A percentile compares a stretch with the other conserved stretches of the same genome.
phyloP scores from a whole-genome alignment of 139 green algal genomes.

The Spirogloea muscicola region DNA sequence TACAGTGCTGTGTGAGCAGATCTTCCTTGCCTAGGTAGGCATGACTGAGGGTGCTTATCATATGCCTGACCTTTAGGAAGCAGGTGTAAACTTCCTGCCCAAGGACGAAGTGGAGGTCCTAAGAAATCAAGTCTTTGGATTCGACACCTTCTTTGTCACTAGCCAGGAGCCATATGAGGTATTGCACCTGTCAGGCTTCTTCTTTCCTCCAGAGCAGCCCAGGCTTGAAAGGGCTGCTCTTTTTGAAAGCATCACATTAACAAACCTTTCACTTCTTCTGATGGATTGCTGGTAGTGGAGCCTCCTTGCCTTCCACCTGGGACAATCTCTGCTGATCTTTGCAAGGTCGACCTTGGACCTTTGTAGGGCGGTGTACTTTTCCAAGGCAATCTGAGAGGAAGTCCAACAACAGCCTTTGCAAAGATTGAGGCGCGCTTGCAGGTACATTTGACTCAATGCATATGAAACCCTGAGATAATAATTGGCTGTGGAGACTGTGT shows the following conservation, averaged over 20 bases:
- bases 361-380: slow-evolving; percentile 61
- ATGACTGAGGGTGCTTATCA: too few species aligned
- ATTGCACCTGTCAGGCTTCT: not conserved
- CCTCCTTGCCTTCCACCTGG: not conserved
- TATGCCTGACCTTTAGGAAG: too few species aligned
- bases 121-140: slow-evolving; percentile 70
- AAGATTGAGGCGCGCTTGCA: slow-evolving; percentile 59
- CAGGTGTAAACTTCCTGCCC: too few species aligned
- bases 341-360: not conserved
- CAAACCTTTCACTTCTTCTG: not conserved
- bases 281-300: not conserved
- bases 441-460: slow-evolving; percentile 42
- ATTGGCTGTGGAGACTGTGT: not conserved
- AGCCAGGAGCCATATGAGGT: slow-evolving; percentile 26
- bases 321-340: not conserved
- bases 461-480: not conserved
- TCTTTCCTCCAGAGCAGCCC: not conserved
- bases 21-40: too few species aligned
- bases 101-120: slow-evolving; percentile 69
- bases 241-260: too few species aligned
- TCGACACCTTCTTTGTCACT: slow-evolving; percentile 86
- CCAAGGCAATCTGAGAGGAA: slow-evolving; percentile 75
- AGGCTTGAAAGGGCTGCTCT: not conserved
- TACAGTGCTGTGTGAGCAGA: too few species aligned
- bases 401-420: slow-evolving; percentile 53